Conservation (phyloP, 108 stramenopile species). For the Fistulifera solaris region DNA sequence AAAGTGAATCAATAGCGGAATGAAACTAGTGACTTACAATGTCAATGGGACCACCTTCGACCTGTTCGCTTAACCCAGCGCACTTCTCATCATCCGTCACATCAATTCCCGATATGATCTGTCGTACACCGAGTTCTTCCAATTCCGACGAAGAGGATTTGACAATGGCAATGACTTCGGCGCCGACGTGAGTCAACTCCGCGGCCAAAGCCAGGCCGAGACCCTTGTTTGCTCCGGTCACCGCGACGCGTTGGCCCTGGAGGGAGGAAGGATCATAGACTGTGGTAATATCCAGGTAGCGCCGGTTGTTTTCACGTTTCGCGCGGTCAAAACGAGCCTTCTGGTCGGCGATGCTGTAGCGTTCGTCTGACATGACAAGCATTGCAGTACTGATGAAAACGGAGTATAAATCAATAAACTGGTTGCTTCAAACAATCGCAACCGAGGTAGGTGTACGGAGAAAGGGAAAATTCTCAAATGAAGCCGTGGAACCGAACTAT, state of each 20-base stretch:
- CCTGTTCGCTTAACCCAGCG: neutral
- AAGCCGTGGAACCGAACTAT: too few relatives aligned
- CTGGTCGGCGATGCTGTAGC: conserved; percentile 24
- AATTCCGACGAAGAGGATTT: conserved; percentile 21
- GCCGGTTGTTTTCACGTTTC: conserved; percentile 22
- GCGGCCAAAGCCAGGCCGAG: conserved; percentile 44
- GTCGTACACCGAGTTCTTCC: conserved; percentile 15
- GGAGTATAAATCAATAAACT: too few relatives aligned
- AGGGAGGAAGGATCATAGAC: conserved; percentile 25
- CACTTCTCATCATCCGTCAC: conserved; percentile 37
- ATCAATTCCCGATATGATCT: conserved; percentile 36
- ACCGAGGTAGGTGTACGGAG: too few relatives aligned
- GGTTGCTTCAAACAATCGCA: too few relatives aligned
- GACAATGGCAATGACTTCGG: conserved; percentile 32
- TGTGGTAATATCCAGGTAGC: conserved; percentile 31
- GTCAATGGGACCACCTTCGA: conserved; percentile 34
- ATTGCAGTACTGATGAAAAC: neutral
- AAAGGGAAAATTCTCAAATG: too few relatives aligned
- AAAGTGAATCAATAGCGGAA: neutral
- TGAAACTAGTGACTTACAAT: conserved; percentile 19
- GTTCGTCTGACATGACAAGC: conserved; percentile 2
- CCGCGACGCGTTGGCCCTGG: conserved; percentile 33
- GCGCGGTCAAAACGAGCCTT: conserved; percentile 27
- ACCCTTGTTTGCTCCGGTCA: conserved; percentile 49
- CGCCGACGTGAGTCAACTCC: conserved; percentile 34